phyloP scores from a whole-genome alignment of 495 filamentous ascomycete species.

The Pyrenula aspistea region DNA sequence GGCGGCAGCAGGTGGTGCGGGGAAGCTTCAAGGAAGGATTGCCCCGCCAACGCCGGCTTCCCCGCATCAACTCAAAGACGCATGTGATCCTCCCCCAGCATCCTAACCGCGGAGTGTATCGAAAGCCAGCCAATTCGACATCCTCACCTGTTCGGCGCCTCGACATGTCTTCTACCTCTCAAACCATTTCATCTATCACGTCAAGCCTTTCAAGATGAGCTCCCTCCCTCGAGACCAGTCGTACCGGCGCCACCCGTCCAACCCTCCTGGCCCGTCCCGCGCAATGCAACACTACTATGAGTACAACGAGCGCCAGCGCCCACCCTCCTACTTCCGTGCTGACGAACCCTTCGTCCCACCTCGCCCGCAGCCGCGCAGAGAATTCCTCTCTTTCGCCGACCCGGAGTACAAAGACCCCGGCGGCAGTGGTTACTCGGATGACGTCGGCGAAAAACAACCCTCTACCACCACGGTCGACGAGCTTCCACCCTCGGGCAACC shows the following conservation, averaged over 20 bases:
- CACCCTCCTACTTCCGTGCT: background rate
- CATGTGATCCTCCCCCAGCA: too few relatives aligned
- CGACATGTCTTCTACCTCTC: background rate
- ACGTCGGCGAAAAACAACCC: background rate
- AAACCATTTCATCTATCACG: background rate
- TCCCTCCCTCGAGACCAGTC: background rate
- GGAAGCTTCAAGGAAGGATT: too few relatives aligned
- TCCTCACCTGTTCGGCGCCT: too few relatives aligned
- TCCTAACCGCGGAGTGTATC: too few relatives aligned
- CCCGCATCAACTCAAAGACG: too few relatives aligned
- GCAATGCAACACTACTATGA: background rate
- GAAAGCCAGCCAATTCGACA: too few relatives aligned
- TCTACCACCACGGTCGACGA: background rate
- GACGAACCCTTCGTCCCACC: background rate
- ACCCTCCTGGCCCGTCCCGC: background rate
- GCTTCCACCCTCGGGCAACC: background rate
- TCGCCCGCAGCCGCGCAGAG: background rate
- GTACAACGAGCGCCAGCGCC: background rate
- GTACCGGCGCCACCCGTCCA: background rate
- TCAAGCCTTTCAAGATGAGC: background rate
- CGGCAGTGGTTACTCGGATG: background rate
- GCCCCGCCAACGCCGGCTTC: too few relatives aligned
- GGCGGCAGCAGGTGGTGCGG: too few relatives aligned
- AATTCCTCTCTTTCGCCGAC: background rate
- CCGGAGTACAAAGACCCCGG: background rate